Conservation (phyloP, 2,329 filamentous ascomycete genomes). For the Diaporthe citri region DNA sequence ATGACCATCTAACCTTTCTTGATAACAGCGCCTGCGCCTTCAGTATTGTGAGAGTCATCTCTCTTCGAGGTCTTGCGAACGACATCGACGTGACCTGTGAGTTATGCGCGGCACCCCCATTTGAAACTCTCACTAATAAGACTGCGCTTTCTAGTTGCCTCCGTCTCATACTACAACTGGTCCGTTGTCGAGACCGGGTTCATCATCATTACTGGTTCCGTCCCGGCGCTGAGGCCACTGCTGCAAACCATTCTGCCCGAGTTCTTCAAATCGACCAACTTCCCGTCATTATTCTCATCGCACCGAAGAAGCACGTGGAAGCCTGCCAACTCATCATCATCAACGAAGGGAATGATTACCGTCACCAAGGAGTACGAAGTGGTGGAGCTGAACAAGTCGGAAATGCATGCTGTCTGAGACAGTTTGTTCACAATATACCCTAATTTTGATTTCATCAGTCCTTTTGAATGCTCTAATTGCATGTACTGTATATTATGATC, state of each 20-base stretch:
- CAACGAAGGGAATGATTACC: slow-evolving; percentile 9
- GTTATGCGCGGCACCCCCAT: not conserved
- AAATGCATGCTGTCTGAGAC: not conserved
- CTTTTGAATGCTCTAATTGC: no score
- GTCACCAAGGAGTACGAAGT: slow-evolving; percentile 30
- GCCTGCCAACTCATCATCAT: not conserved
- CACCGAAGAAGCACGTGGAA: not conserved
- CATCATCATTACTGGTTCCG: slow-evolving; percentile 51
- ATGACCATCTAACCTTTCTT: not conserved
- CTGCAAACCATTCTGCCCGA: slow-evolving; percentile 12
- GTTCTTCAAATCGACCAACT: slow-evolving; percentile 31
- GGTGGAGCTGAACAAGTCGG: not conserved
- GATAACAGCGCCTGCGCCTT: slow-evolving; percentile 45
- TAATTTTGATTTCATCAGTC: not conserved
- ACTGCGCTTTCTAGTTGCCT: slow-evolving; percentile 42
- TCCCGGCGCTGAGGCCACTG: slow-evolving; percentile 49
- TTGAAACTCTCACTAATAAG: not conserved
- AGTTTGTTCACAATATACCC: not conserved
- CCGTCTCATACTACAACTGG: slow-evolving; percentile 49
- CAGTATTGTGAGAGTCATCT: slow-evolving; percentile 45
- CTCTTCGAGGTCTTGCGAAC: slow-evolving; percentile 42
- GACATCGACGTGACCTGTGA: slow-evolving; percentile 49
- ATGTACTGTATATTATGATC: not conserved
- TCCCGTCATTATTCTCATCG: slow-evolving; percentile 15
- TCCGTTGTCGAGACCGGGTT: slow-evolving; percentile 50